Conservation (phyloP, 345 rosid species). For the Pelargonium nanum region DNA sequence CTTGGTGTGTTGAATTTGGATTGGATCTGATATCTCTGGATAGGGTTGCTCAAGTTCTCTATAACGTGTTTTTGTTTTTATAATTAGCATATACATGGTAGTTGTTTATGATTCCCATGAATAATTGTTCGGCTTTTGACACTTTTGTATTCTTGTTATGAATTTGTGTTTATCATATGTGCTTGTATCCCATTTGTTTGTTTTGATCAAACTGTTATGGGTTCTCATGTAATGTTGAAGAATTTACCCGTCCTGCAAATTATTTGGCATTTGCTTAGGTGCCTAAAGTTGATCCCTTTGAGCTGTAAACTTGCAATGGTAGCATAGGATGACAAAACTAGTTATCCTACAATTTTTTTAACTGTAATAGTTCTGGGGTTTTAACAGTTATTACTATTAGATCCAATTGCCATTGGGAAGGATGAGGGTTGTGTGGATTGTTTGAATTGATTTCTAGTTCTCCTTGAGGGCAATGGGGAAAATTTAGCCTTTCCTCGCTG, state of each 20-base stretch:
- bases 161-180: too few relatives aligned
- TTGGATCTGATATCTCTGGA: too few relatives aligned
- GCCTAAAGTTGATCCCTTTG: neutral
- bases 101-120: neutral
- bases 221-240: neutral
- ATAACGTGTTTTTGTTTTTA: too few relatives aligned
- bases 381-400: too few relatives aligned
- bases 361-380: neutral
- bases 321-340: neutral
- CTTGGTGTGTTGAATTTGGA: neutral
- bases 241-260: neutral
- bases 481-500: conserved; percentile 28
- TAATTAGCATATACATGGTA: too few relatives aligned
- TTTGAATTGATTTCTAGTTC: neutral
- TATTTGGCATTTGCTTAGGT: neutral
- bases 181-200: too few relatives aligned
- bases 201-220: too few relatives aligned
- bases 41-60: too few relatives aligned
- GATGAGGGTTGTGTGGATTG: neutral
- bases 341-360: neutral
- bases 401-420: neutral
- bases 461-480: conserved; percentile 15
- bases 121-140: too few relatives aligned
- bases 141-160: too few relatives aligned
- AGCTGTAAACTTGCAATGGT: neutral